Base-by-base conservation (phyloP, 805 yeast genomes). In the Cephaloascus albidus region DNA sequence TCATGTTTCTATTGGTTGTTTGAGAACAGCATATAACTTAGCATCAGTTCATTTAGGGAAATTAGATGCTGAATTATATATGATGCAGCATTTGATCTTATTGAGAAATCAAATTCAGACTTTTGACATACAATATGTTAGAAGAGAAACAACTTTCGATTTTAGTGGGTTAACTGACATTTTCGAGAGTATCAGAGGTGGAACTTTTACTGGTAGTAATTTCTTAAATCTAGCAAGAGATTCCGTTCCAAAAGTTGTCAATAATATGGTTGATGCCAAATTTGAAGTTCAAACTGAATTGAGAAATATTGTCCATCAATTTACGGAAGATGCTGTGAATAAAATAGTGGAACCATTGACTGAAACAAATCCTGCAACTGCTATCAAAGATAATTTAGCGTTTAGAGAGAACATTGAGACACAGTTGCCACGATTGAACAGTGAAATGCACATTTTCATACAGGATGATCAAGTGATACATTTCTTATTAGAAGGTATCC, bases 51-150 rank as follows among this genome's bases (percentile, higher is more conserved):
- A 69, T 46, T 58, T 72, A 20, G 85, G 86, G 0, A 49, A 63
- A 3, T 41, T 61, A 17, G 89, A 81, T 47, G 68, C 84, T 0
- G 75, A 76, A 39, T 60, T 89, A 20, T 83, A 81, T 46, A 74
- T 81, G 41, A 65, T 90, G 48, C 80, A 78, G 52, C 85, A 89
- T 51, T 63, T 89, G 40, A 65, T 87, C 33, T 61, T 83, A 50
- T 63, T 90, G 41, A 78, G 81, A 44, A 74, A 76, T 36, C 90
- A 84, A 45, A 67, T 89, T 27, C 61, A 61, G 36, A 77, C 74
- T 38, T 88, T 86, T 54, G 96, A 90, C 50, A 85, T 90, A 39
- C 90, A 84, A 46, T 77, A 72, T 46, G 74, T 79, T 1, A 66
- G 82, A 42, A 77, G 75, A 23, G 96, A 88, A 47, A 76, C 82